Evolutionary conservation across 257 asterid species (phyloP), one percentile per base, ranked within the genome.

Genomic region (Cordia subcordata): DNA sequence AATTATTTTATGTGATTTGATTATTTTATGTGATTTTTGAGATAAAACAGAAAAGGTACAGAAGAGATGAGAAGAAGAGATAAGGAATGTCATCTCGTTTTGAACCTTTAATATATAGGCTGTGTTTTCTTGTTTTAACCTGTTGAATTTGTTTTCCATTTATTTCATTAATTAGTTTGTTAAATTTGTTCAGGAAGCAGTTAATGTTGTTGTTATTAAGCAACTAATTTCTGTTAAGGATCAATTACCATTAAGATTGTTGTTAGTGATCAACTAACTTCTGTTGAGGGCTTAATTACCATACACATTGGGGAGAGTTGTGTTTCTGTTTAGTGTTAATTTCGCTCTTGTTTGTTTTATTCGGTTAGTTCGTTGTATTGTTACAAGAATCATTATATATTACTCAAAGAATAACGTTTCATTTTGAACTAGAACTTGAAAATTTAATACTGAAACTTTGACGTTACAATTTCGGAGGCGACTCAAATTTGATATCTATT

Each of bases 101-200:
- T 42, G 3, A 10, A 42, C 47, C 47, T 42, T 42, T n/a, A n/a
- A n/a, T n/a, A n/a, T n/a, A n/a, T n/a, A n/a, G n/a, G n/a, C n/a
- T n/a, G n/a, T n/a, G n/a, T n/a, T n/a, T n/a, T n/a, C n/a, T 27
- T 27, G 3, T 3, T 42, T 42, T 42, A 42, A 3, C 4, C 47
- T 42, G 12, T 11, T 42, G 35, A 37, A 50, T 49, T 39, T 37
- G 13, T 57, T 57, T 46, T 74, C 47, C 10, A 4, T 42, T 42
- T 42, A 11, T 42, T 42, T 42, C 8, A 10, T 42, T 42, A 42
- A 42, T 42, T 11, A 42, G 47, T 58, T 65, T 32, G 60, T 53
- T 65, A 53, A n/a, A 71, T 79, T 72, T 72, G 84, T 74, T 82
- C 70, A 19, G 46, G 58, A 75, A 75, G 58, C 72, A 16, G 79